Conservation (phyloP, 352 stramenopile species). For the Thraustotheca clavata region DNA sequence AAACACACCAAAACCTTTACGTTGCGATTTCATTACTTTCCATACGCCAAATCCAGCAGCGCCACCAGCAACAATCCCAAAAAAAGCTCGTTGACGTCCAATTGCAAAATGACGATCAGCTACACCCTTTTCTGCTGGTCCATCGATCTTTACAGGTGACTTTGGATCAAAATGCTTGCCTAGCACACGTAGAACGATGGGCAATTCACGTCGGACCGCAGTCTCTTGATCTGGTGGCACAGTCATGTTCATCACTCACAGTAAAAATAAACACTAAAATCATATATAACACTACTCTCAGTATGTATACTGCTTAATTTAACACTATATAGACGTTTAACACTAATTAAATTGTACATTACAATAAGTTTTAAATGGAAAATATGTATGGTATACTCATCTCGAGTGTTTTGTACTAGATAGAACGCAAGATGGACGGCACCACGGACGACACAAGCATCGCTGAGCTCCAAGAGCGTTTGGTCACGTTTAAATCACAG, state of each 20-base stretch:
- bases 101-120: slow-evolving; percentile 6
- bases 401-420: not conserved
- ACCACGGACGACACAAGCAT: slow-evolving; percentile 13
- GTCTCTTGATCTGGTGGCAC: not conserved
- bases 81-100: not conserved
- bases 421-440: not conserved
- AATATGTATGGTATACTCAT: not conserved
- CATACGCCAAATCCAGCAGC: slow-evolving; percentile 7
- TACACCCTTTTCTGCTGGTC: slow-evolving; percentile 14
- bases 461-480: slow-evolving; percentile 58
- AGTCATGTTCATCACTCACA: not conserved
- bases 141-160: slow-evolving; percentile 13
- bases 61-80: not conserved
- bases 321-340: not conserved
- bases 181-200: slow-evolving; percentile 13
- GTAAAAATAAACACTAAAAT: too few relatives aligned
- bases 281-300: too few relatives aligned
- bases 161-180: slow-evolving; percentile 15
- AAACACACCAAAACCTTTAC: slow-evolving; percentile 9
- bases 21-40: not conserved
- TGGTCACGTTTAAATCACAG: slow-evolving; percentile 72
- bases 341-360: too few relatives aligned
- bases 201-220: slow-evolving; percentile 16
- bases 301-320: slow-evolving; percentile 8
- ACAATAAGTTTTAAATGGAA: too few relatives aligned